A percentile compares a stretch with the other conserved stretches of the same genome.
Conservation (phyloP, 805 yeast species). For the Sungouiella thailandica region DNA sequence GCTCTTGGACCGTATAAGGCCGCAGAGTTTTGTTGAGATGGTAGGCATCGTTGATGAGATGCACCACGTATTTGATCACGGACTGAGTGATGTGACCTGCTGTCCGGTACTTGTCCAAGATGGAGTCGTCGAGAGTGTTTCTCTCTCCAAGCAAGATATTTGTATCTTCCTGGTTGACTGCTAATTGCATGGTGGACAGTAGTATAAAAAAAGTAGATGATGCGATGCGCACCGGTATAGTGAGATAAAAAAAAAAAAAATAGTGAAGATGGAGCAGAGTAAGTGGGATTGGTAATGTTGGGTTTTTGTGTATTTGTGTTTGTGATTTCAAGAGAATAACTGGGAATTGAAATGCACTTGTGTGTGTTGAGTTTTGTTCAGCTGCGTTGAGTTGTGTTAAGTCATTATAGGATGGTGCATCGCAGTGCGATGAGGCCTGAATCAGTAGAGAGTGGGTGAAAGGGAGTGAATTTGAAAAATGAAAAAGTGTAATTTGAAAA, state of each 20-base stretch:
- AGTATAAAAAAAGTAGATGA: background rate
- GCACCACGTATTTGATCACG: conserved; percentile 59
- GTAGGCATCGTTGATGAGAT: conserved; percentile 68
- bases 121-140: conserved; percentile 57
- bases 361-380: too few species aligned
- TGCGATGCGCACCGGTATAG: background rate
- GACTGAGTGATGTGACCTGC: conserved; percentile 91
- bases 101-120: conserved; percentile 75
- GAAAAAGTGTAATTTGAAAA: too few species aligned
- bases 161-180: conserved; percentile 70
- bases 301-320: too few species aligned
- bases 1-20: conserved; percentile 55
- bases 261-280: background rate
- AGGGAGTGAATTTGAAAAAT: too few species aligned
- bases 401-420: too few species aligned
- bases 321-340: too few species aligned
- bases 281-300: background rate
- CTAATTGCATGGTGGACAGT: conserved; percentile 54
- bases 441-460: too few species aligned
- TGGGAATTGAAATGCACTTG: too few species aligned
- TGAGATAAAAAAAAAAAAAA: background rate
- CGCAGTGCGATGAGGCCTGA: too few species aligned
- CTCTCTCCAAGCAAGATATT: conserved; percentile 67
- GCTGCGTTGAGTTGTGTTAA: too few species aligned
- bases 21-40: conserved; percentile 48